Base-by-base conservation (phyloP, 208 protist genomes). In the Acanthamoeba triangularis region DNA sequence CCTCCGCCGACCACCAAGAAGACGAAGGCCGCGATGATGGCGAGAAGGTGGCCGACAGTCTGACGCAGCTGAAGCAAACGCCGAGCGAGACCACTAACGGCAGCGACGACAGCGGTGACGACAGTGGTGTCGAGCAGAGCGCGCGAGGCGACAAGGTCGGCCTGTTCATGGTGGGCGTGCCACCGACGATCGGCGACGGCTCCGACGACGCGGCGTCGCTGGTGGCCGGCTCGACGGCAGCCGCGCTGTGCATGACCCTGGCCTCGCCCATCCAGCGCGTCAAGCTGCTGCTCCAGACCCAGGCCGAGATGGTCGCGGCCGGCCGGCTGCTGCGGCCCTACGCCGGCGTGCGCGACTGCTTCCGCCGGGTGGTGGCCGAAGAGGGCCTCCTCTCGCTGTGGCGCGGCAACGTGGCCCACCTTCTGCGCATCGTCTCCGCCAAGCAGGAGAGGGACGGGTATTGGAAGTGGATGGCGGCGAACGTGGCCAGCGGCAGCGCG, bases 381-480 rank as follows among this genome's bases (percentile, higher is more conserved):
- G 97, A 99, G 98, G 99, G 99, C 95, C 65, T 99, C 54, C 96
- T 96, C 59, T 95, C 99, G 41, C 98, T 99, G 93, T 99, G 99
- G 93, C 98, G 99, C 96, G 99, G 99, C 88, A 99, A 99, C 98
- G 90, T 98, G 33, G 98, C 99, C 44, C 99, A 99, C 97, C 97
- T 99, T 23, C 96, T 99, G 90, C 98, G 99, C 88, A 99, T 99
- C 98, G 99, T 99, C 98, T 99, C 99, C 84, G 99, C 99, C 59
- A 52, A 52, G 56, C 96, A 63, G 59, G 59, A 63, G 59, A n/a
- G 18, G 18, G 59, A 63, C 59, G 59, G 59, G 10, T 63, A 76
- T 97, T 94, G 96, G 33, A 98, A 98, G 96, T 99, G 97, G 96
- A 99, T 99, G 95, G 95, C 97, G 63, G 98, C 96, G 94, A 99